phyloP scores from a whole-genome alignment of 1,284 basidiomycete genomes.

The Ustilago tritici region DNA sequence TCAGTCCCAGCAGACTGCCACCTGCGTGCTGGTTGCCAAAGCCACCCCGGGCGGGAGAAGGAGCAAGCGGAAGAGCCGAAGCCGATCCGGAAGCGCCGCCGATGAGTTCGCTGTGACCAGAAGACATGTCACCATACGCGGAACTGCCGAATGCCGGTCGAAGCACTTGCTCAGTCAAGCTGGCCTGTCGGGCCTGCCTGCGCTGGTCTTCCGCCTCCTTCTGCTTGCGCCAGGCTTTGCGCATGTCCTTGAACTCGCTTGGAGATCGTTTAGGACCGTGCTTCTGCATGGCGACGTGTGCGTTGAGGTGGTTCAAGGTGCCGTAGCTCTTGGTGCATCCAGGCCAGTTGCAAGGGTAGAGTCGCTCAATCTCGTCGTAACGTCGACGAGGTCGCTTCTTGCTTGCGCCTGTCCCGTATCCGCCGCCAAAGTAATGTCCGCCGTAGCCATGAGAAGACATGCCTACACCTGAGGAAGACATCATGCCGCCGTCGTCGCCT shows the following conservation, averaged over 20 bases:
- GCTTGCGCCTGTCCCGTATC: constrained; percentile 29
- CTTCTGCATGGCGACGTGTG: constrained; percentile 91
- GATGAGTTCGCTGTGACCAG: constrained; percentile 4
- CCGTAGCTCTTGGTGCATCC: constrained; percentile 87
- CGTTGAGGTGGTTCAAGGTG: constrained; percentile 90
- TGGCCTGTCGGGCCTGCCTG: constrained; percentile 36
- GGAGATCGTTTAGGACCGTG: constrained; percentile 86
- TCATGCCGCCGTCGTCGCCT: constrained; percentile 25
- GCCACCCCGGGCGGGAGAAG: constrained; percentile 25
- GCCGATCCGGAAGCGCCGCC: constrained; percentile 11
- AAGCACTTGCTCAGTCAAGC: constrained; percentile 19
- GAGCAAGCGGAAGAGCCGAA: constrained; percentile 24
- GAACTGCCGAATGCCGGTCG: constrained; percentile 28
- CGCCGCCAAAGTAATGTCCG: constrained; percentile 41
- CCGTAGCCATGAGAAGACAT: constrained; percentile 26
- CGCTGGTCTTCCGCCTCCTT: constrained; percentile 79
- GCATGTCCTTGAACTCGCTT: constrained; percentile 94
- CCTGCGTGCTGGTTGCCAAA: constrained; percentile 19
- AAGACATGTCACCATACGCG: constrained; percentile 14
- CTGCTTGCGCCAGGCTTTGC: constrained; percentile 92
- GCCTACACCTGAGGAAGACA: constrained; percentile 15
- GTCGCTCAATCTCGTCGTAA: constrained; percentile 78
- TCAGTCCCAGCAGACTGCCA: constrained; percentile 17
- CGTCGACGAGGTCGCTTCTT: constrained; percentile 62
- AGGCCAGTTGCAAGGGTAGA: constrained; percentile 85